Percentiles rank a stretch among this genome's conserved stretches.
phyloP scores from a whole-genome alignment of 1,284 basidiomycete genomes.

The Irpex sp. region DNA sequence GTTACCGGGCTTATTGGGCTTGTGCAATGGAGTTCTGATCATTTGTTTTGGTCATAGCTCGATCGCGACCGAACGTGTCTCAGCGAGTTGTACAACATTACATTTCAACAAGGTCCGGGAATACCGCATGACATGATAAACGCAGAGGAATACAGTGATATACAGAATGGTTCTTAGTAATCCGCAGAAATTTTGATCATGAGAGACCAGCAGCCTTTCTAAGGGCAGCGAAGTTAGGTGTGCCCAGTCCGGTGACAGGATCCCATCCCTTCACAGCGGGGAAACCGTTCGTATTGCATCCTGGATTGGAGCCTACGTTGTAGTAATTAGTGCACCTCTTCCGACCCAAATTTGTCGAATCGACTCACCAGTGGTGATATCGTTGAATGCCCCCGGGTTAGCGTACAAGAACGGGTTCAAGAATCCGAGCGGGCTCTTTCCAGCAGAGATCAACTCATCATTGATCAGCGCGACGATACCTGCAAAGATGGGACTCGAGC shows the following conservation, averaged over 20 bases:
- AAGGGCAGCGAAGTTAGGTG: slow-evolving; percentile 19
- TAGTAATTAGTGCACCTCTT: not conserved
- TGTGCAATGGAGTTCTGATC: too few species aligned
- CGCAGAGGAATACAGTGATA: too few species aligned
- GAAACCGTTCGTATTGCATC: slow-evolving; percentile 30
- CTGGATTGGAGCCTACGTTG: slow-evolving; percentile 26
- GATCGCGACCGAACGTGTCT: too few species aligned
- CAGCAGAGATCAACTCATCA: slow-evolving; percentile 40
- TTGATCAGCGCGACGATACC: slow-evolving; percentile 48
- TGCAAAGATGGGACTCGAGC: slow-evolving; percentile 34
- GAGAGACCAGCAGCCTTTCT: slow-evolving; percentile 2
- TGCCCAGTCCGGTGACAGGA: slow-evolving; percentile 36
- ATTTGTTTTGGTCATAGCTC: too few species aligned
- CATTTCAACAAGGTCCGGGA: too few species aligned
- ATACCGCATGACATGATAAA: too few species aligned
- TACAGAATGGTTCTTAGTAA: too few species aligned
- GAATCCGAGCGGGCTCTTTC: slow-evolving; percentile 46
- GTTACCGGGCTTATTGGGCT: too few species aligned
- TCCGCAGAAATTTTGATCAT: not conserved
- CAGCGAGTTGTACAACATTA: too few species aligned
- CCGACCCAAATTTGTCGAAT: not conserved
- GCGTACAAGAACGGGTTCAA: slow-evolving; percentile 54
- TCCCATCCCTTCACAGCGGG: slow-evolving; percentile 47
- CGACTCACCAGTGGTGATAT: slow-evolving; percentile 14
- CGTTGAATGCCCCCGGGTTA: slow-evolving; percentile 15